Conservation (phyloP, 371 early-diverging fungal species). For the Gilbertella persicaria region DNA sequence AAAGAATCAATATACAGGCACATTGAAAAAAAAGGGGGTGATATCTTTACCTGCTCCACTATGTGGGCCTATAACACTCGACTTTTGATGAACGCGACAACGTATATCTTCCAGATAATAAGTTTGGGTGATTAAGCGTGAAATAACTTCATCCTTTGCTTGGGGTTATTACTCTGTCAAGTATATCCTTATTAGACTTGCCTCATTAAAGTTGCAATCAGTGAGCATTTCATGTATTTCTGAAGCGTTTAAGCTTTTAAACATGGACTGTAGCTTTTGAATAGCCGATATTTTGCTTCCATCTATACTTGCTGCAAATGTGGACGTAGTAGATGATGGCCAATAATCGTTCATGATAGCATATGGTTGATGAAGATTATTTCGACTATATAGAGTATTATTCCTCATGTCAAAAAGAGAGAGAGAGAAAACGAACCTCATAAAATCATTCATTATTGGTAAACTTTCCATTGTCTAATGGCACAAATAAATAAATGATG, state of each 20-base stretch:
- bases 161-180: background rate
- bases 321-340: conserved; percentile 3
- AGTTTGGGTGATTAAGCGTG: conserved; percentile 68
- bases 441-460: no score
- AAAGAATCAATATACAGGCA: no score
- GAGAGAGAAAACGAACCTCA: no score
- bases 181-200: conserved; percentile 5
- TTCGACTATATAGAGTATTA: no score
- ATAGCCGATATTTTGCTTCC: background rate
- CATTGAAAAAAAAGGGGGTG: no score
- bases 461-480: no score
- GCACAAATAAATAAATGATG: no score
- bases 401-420: no score
- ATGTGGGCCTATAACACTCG: background rate
- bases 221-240: conserved; percentile 79
- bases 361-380: background rate
- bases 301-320: background rate
- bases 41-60: no score
- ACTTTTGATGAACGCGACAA: conserved; percentile 55
- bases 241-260: conserved; percentile 66
- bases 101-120: conserved; percentile 71
- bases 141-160: conserved; percentile 64
- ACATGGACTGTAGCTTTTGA: conserved; percentile 66
- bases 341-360: conserved; percentile 1
- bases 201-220: conserved; percentile 78